Percentiles rank a stretch among this genome's conserved stretches.
phyloP scores from a whole-genome alignment of 345 rosid genomes.

The Salix exigua region DNA sequence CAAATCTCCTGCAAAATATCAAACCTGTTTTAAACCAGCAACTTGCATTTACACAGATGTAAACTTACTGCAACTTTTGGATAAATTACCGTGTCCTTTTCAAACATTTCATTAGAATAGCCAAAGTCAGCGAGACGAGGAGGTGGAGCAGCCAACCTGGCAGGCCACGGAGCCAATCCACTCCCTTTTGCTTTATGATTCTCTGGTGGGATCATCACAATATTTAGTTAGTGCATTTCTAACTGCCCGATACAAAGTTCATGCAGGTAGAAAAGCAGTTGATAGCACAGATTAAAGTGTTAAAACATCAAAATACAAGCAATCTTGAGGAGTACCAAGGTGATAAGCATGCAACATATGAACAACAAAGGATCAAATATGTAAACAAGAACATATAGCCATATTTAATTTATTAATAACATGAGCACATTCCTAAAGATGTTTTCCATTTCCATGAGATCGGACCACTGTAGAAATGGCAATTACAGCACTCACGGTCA shows the following conservation, averaged over 20 bases:
- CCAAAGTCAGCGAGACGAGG: slow-evolving; percentile 93
- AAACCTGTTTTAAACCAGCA: neutral
- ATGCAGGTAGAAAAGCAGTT: neutral
- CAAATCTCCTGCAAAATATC: slow-evolving; percentile 57
- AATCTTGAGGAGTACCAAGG: neutral
- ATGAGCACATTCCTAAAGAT: neutral
- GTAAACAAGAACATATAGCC: neutral
- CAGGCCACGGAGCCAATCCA: slow-evolving; percentile 98
- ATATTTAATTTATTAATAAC: neutral
- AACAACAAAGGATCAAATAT: neutral
- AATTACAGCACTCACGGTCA: slow-evolving; percentile 50
- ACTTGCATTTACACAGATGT: slow-evolving; percentile 1
- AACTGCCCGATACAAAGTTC: neutral
- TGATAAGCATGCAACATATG: neutral
- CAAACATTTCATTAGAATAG: slow-evolving; percentile 69
- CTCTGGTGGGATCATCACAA: neutral
- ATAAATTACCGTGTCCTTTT: slow-evolving; percentile 68
- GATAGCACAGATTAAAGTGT: neutral
- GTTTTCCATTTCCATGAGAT: neutral
- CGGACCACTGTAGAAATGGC: neutral
- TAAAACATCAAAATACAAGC: neutral
- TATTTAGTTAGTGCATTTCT: neutral
- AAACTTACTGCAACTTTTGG: neutral
- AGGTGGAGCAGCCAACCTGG: slow-evolving; percentile 75
- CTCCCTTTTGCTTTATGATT: slow-evolving; percentile 55